phyloP scores from a whole-genome alignment of 1,139 yeast genomes.

The Lodderomyces jiufengensis region DNA sequence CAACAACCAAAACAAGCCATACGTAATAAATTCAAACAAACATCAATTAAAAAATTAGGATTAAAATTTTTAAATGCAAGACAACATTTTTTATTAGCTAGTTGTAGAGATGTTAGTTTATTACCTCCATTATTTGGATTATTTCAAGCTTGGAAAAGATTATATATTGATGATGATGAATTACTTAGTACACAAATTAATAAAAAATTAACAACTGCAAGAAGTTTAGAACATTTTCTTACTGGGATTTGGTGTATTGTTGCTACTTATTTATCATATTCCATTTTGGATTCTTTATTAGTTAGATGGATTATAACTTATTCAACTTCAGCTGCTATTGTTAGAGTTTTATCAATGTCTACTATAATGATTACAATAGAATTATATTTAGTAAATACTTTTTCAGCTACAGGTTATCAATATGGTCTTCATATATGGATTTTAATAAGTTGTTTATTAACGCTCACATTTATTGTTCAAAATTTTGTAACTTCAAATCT shows the following conservation, averaged over 20 bases:
- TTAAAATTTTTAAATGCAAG: conserved; percentile 66
- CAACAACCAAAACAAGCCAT: background rate
- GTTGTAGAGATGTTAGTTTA: conserved; percentile 69
- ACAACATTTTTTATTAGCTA: conserved; percentile 71
- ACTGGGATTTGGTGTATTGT: conserved; percentile 84
- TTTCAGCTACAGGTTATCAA: conserved; percentile 45
- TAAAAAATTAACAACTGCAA: conserved; percentile 43
- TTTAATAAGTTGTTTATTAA: conserved; percentile 76
- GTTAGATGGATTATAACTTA: conserved; percentile 92
- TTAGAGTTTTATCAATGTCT: conserved; percentile 80
- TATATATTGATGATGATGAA: conserved; percentile 27
- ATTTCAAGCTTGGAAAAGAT: conserved; percentile 51
- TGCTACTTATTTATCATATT: conserved; percentile 77
- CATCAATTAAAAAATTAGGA: conserved; percentile 51
- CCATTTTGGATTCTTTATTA: conserved; percentile 85
- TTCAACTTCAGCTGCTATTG: conserved; percentile 81
- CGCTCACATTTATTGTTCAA: conserved; percentile 80
- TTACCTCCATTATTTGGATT: conserved; percentile 61
- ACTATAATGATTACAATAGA: conserved; percentile 68
- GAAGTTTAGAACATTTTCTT: conserved; percentile 66
- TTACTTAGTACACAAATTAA: conserved; percentile 7
- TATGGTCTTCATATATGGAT: conserved; percentile 91
- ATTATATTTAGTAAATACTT: conserved; percentile 60
- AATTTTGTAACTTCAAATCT: conserved; percentile 86
- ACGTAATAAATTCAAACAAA: conserved; percentile 5